A percentile compares a stretch with the other conserved stretches of the same genome.
Evolutionary conservation across 768 basidiomycete species (phyloP).

Genomic region (Saitozyma podzolica): DNA sequence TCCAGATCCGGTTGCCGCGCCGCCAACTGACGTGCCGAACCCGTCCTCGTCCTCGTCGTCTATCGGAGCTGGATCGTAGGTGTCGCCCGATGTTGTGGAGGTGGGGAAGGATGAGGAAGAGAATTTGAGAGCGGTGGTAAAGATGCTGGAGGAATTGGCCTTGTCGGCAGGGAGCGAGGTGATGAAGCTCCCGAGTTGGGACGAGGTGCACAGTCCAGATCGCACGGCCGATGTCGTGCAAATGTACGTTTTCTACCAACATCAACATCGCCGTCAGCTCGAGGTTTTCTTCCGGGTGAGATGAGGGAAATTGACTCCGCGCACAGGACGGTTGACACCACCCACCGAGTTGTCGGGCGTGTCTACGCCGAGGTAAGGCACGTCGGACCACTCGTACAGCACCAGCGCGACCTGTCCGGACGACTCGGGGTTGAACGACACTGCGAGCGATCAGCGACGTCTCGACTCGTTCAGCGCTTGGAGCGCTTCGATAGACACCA

Average conservation of each 20-base stretch:
- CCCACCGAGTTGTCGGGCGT: conserved; percentile 44
- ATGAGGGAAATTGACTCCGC: conserved; percentile 38
- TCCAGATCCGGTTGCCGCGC: background rate
- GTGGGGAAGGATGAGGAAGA: conserved; percentile 22
- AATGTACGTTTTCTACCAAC: conserved; percentile 82
- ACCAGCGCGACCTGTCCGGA: conserved; percentile 89
- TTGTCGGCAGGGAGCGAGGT: conserved; percentile 68
- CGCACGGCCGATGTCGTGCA: conserved; percentile 74
- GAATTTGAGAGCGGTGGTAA: conserved; percentile 76
- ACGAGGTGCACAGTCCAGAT: conserved; percentile 66
- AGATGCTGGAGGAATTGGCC: conserved; percentile 75
- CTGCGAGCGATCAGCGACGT: conserved; percentile 37
- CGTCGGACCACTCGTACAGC: conserved; percentile 93
- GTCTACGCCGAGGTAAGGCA: conserved; percentile 69
- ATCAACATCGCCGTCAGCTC: conserved; percentile 13
- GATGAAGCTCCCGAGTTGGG: conserved; percentile 86
- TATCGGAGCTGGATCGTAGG: background rate
- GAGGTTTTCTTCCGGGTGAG: conserved; percentile 12
- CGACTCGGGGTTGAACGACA: conserved; percentile 75
- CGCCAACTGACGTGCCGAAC: background rate
- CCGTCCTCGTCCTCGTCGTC: conserved; percentile 13
- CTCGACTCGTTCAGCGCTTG: background rate
- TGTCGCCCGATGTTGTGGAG: background rate
- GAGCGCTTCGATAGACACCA: background rate
- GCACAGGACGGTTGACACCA: conserved; percentile 37